phyloP scores from a whole-genome alignment of 106 monocot genomes.

The Dendrobium huoshanense region DNA sequence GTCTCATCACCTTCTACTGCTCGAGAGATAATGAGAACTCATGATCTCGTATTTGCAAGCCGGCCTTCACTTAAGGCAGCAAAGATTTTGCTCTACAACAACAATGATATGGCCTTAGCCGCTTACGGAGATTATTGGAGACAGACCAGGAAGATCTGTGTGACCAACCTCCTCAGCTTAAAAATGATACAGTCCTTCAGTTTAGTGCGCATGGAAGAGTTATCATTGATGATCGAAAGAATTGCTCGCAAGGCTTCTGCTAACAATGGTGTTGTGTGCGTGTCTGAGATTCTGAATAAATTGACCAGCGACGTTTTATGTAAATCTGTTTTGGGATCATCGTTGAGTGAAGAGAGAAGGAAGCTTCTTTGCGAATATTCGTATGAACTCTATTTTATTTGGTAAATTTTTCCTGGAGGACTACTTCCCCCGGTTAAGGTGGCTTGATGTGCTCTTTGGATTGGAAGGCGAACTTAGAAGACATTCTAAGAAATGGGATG shows the following conservation, averaged over 20 bases:
- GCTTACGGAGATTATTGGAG: constrained; percentile 17
- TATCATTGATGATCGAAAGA: not conserved
- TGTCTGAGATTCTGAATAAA: not conserved
- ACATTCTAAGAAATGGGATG: not conserved
- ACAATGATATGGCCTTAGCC: not conserved
- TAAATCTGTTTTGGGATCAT: constrained; percentile 6
- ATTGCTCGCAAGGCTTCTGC: not conserved
- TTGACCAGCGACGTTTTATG: not conserved
- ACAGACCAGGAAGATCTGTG: constrained; percentile 1
- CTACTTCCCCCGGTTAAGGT: constrained; percentile 25
- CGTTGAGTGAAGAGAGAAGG: not conserved
- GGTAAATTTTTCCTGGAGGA: constrained; percentile 18
- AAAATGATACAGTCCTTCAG: not conserved
- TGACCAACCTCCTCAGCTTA: not conserved
- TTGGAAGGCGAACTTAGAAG: not conserved
- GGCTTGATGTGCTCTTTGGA: constrained; percentile 21
- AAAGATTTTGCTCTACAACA: not conserved
- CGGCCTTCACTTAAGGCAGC: not conserved
- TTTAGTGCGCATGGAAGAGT: not conserved
- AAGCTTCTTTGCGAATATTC: not conserved
- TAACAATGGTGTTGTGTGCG: not conserved
- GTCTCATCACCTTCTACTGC: constrained; percentile 13
- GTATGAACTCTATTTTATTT: not conserved
- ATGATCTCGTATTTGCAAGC: constrained; percentile 3
- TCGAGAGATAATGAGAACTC: not conserved